A percentile compares a stretch with the other conserved stretches of the same genome.
Conservation (phyloP, 2,329 filamentous ascomycete genomes). For the Simplicillium aogashimaense region DNA sequence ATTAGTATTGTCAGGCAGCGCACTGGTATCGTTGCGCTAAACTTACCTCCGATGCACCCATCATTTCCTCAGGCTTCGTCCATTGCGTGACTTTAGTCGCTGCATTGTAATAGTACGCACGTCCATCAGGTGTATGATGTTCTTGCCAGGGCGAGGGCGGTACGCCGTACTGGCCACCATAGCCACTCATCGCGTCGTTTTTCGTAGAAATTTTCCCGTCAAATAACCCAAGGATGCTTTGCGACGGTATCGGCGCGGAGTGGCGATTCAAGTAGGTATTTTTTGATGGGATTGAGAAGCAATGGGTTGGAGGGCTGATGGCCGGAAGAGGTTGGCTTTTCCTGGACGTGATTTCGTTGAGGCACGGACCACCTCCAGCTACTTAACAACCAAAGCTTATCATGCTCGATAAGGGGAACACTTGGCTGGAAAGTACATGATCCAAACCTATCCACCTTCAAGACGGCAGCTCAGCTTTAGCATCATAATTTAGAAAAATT, state of each 20-base stretch:
- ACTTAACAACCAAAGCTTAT: too few relatives aligned
- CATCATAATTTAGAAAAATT: too few relatives aligned
- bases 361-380: too few relatives aligned
- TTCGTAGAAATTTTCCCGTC: neutral
- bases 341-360: too few relatives aligned
- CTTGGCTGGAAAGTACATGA: too few relatives aligned
- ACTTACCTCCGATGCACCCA: constrained; percentile 69
- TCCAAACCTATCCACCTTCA: too few relatives aligned
- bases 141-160: constrained; percentile 62
- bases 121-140: constrained; percentile 70
- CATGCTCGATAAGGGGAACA: too few relatives aligned
- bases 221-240: neutral
- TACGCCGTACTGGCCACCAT: constrained; percentile 36
- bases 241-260: constrained; percentile 1
- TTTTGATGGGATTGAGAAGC: too few relatives aligned
- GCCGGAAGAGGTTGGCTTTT: too few relatives aligned
- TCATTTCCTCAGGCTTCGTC: constrained; percentile 85
- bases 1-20: constrained; percentile 1
- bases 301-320: too few relatives aligned
- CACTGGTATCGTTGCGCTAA: constrained; percentile 5
- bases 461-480: too few relatives aligned
- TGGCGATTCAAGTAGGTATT: too few relatives aligned
- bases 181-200: constrained; percentile 47
- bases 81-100: constrained; percentile 84
- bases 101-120: constrained; percentile 84